Percentiles rank a stretch among this genome's conserved stretches.
Evolutionary conservation across 768 basidiomycete species (phyloP).

Genomic region (Sutorius australiensis): DNA sequence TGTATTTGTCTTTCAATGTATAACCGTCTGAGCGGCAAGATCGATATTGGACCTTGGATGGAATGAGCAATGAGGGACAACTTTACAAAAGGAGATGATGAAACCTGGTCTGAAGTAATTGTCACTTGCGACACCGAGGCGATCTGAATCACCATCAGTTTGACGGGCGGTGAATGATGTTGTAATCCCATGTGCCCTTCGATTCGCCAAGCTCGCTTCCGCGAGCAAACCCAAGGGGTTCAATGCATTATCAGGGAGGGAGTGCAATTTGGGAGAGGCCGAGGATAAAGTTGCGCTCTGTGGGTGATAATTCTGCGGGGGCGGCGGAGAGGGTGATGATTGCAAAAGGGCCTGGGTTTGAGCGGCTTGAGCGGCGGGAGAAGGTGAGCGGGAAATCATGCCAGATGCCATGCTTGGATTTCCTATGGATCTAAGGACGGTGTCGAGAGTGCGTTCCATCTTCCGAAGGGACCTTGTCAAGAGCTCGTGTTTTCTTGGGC

Average conservation of each 20-base stretch:
- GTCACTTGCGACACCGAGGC: slow-evolving; percentile 77
- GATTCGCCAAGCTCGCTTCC: slow-evolving; percentile 80
- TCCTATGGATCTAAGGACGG: slow-evolving; percentile 82
- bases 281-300: slow-evolving; percentile 25
- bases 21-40: slow-evolving; percentile 74
- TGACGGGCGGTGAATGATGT: slow-evolving; percentile 39
- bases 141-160: slow-evolving; percentile 37
- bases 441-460: slow-evolving; percentile 92
- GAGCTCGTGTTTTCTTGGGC: slow-evolving; percentile 75
- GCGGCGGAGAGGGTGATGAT: slow-evolving; percentile 43
- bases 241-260: slow-evolving; percentile 85
- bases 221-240: slow-evolving; percentile 92
- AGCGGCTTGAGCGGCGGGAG: slow-evolving; percentile 52
- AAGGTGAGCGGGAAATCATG: slow-evolving; percentile 79
- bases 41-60: slow-evolving; percentile 75
- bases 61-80: slow-evolving; percentile 2
- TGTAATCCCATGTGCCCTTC: slow-evolving; percentile 51
- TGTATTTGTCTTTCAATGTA: slow-evolving; percentile 88
- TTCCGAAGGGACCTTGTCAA: slow-evolving; percentile 78
- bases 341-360: slow-evolving; percentile 57
- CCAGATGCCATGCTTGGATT: slow-evolving; percentile 76
- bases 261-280: slow-evolving; percentile 83
- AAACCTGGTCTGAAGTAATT: slow-evolving; percentile 90
- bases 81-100: slow-evolving; percentile 15
- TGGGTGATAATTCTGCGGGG: slow-evolving; percentile 34